Conservation (phyloP, 2,329 filamentous ascomycete species). For the Incumbomyces delicatus region DNA sequence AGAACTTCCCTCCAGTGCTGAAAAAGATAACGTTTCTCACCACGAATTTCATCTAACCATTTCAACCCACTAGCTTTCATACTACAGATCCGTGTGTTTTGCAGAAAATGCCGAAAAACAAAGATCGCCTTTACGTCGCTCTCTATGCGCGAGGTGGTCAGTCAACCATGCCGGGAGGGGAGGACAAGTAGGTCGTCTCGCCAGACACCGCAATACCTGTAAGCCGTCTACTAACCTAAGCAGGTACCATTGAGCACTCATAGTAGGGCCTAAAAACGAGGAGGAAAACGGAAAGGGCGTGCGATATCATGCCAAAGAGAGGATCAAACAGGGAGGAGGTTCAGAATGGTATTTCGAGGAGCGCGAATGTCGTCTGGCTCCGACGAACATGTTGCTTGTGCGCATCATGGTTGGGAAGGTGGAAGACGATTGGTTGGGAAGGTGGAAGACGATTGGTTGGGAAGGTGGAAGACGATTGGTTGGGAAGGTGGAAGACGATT, state of each 20-base stretch:
- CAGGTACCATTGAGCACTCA: conserved; percentile 32
- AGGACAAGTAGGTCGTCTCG: conserved; percentile 22
- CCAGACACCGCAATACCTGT: conserved; percentile 14
- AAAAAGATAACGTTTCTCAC: no score
- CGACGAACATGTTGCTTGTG: conserved; percentile 25
- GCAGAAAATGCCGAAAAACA: conserved; percentile 16
- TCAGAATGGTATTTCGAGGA: conserved; percentile 26
- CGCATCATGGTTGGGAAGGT: conserved; percentile 27
- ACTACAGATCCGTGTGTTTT: no score
- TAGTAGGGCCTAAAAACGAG: conserved; percentile 31
- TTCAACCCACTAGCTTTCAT: no score
- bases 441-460: no score
- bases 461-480: no score
- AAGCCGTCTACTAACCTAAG: conserved; percentile 5
- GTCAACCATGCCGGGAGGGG: conserved; percentile 20
- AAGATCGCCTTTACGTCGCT: conserved; percentile 26
- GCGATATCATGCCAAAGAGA: conserved; percentile 28
- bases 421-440: conserved; percentile 20
- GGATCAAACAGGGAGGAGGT: conserved; percentile 7
- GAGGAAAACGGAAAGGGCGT: conserved; percentile 14
- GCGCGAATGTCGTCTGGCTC: conserved; percentile 7
- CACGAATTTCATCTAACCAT: no score
- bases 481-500: no score
- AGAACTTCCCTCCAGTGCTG: no score
- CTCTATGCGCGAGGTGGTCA: conserved; percentile 22